Evolutionary conservation across 1,139 yeast genomes (phyloP), one percentile per base, ranked within the genome.

Genomic region (Hemisphaericaspora lyxosophila): DNA sequence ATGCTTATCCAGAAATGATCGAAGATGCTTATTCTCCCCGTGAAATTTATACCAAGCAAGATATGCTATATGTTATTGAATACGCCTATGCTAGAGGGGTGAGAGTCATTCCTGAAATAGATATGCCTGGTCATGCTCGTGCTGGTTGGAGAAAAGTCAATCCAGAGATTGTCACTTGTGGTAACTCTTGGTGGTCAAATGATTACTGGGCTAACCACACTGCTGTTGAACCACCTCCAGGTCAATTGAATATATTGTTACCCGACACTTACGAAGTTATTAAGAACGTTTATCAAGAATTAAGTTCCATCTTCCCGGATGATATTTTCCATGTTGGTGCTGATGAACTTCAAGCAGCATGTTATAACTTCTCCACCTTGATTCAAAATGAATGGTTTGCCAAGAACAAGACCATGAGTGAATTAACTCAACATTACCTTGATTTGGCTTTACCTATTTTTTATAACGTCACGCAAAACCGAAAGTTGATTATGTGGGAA

Each of bases 161-260:
- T 42, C 58, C 66, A 1, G 51, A 53, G 7, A 44, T 70, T 23
- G 55, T 71, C 14, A 57, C 64, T 8, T 70, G 76, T 53, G 62
- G 56, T 2, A 50, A 57, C 1, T 59, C 62, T 55, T 66, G 70
- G 70, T 42, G 45, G 45, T 44, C 58, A 9, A 50, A 53, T 34
- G 63, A 56, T 34, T 54, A 47, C 17, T 52, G 53, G 52, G 49
- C 48, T 4, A 41, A 39, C 16, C 58, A 53, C 35, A 59, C 64
- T 15, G 71, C 76, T 1, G 62, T 55, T n/a, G 75, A 71, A 46
- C 75, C 78, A 11, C 70, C 71, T 14, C 64, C 76, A 4, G 76
- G 76, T 2, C 78, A 73, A 48, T 54, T 73, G 31, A 71, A 73
- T 40, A 59, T 69, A 33, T 43, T 67, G 35, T 53, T 61, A 42